These are phyloP conservation scores for Lepraria neglecta DNA, from an alignment of 495 filamentous ascomycete species.

Conservation along the genomic window DNA sequence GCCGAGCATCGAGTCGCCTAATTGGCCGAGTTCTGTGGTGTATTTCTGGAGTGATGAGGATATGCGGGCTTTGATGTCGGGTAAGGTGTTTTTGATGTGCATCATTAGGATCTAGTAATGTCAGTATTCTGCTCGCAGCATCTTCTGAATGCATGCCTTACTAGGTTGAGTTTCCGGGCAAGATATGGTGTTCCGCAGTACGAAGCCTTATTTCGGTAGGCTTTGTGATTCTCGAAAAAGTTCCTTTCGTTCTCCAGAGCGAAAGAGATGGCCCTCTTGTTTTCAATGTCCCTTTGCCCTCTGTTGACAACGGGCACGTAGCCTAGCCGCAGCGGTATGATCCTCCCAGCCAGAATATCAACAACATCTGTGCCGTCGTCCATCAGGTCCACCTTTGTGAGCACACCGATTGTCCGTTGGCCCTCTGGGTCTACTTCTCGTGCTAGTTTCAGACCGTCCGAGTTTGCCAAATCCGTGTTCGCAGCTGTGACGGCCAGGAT, in stretches of 20 bases:
- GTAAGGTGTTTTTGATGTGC: constrained; percentile 99
- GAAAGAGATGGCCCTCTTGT: constrained; percentile 85
- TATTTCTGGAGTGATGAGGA: constrained; percentile 90
- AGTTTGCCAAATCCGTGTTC: constrained; percentile 97
- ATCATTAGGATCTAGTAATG: constrained; percentile 85
- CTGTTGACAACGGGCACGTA: constrained; percentile 99
- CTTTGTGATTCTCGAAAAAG: constrained; percentile 98
- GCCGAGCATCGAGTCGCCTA: constrained; percentile 93
- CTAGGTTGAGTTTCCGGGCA: constrained; percentile 90
- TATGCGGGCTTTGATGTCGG: constrained; percentile 96
- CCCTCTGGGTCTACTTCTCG: constrained; percentile 97
- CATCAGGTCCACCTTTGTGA: constrained; percentile 99
- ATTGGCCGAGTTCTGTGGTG: constrained; percentile 64
- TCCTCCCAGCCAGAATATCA: constrained; percentile 95
- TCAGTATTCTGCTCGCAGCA: constrained; percentile 17
- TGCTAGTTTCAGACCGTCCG: constrained; percentile 93
- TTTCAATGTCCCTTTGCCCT: constrained; percentile 98
- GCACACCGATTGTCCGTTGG: constrained; percentile 95
- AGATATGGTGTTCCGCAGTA: constrained; percentile 98
- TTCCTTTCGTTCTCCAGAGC: constrained; percentile 92
- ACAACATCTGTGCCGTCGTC: constrained; percentile 99
- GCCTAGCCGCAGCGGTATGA: constrained; percentile 90
- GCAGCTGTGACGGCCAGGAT: constrained; percentile 94
- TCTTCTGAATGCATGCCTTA: constrained; percentile 32
- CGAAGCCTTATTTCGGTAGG: constrained; percentile 94